Base-by-base conservation (phyloP, 495 filamentous ascomycete genomes). In the Cudoniella acicularis region DNA sequence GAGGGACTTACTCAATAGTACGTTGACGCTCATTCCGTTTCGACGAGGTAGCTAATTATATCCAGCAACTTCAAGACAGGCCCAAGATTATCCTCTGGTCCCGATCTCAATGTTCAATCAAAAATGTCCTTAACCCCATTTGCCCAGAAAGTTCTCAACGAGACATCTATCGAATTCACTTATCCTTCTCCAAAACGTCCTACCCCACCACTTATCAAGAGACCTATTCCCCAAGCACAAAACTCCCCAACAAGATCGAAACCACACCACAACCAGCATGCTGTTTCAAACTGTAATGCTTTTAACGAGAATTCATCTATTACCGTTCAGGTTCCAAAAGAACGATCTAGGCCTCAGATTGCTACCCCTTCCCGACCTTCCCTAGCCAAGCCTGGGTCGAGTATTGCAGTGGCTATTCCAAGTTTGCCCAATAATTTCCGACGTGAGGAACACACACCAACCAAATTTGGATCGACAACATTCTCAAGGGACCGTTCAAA, bases 1-100 rank as follows among this genome's bases (percentile, higher is more conserved):
- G 80, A 83, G 42, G 81, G 85, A 41, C 73, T 91, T 61, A 87
- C 89, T 17, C 79, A 91, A 70, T 63, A 58, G 66, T 68, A 46
- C 45, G 63, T 26, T 54, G 10, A 1, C 25, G 2, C 22, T 22
- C 13, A 11, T 24, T 24, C 20, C 11, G 21, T 52, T 54, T 30
- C 63, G 68, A 21, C 68, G 22, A 3, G 18, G 18, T 48, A 43
- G 17, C 61, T 64, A 47, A 64, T 20, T 10, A 27, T 3, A 8
- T 55, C 49, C 64, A 92, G 90, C 71, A 83, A 86, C 64, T 92
- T 92, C 23, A 50, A 50, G 48, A 50, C 48, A 10, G 10, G 10
- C 48, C 22, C 48, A 4, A 50, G 25, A 21, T 3, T 50, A 24
- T 50, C 48, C 21, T 25, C 48, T 26, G n/a, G 13, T 17, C 16